Evolutionary conservation across 1,284 basidiomycete genomes (phyloP), one percentile per base, ranked within the genome.

Genomic region (Boletus semigastroideus): DNA sequence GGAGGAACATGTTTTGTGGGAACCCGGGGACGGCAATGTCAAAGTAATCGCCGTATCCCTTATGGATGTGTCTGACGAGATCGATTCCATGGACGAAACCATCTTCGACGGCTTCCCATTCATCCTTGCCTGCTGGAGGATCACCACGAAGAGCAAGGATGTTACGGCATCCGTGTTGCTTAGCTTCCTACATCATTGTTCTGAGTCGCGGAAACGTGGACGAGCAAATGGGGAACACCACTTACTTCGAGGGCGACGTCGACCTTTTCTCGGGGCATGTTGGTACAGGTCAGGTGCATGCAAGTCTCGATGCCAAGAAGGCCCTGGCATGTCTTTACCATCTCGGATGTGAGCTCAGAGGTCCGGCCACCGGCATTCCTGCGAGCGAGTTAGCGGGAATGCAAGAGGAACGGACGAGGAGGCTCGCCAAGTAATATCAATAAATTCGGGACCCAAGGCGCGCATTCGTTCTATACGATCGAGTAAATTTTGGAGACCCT

Each of bases 401-500:
- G 5, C 38, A 36, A 42, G 42, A 49, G 40, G 17, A 41, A 40
- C 11, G 25, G 22, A 43, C 46, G 42, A 48, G 48, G 22, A 52
- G 16, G 65, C 80, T 56, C 55, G 87, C 94, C 92, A 98, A 68
- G 95, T 99, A 67, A 99, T 97, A 71, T 99, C 95, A 64, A 98
- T 91, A 68, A 98, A 99, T 73, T 97, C 96, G 16, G 97, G 97
- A 5, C 97, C 97, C 42, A 98, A 76, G 22, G 85, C 83, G 53
- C 94, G 83, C 96, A 99, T 99, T 61, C 97, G 92, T 73, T 98
- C 94, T 74, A 98, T 96, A 65, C 96, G 94, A 73, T 98, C 96
- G 55, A 94, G 77, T 28, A 98, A 77, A 70, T 98, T 98, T 84
- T 95, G 91, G 28, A 96, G 76, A 61, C 94, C 94, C 90, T 94